Base-by-base conservation (phyloP, 257 asterid genomes). In the Knoxia roxburghii region DNA sequence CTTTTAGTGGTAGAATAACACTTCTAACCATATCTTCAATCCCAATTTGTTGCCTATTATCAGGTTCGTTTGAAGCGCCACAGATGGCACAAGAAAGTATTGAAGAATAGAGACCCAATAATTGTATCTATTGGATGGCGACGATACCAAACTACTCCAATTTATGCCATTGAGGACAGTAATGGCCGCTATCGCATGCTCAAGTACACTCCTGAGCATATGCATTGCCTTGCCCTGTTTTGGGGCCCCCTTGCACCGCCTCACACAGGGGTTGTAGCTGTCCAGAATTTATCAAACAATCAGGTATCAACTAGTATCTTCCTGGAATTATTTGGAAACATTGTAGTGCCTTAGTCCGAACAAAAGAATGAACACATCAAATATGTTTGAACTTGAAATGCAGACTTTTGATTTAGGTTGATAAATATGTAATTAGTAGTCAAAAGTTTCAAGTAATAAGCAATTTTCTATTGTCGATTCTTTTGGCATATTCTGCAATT, bases 171-270 rank as follows among this genome's bases (percentile, higher is more conserved):
- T 72, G 99, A 93, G 86, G 99, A 93, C 71, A 83, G 59, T 20
- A 93, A 93, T 79, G 95, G 96, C 56, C 96, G 97, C 43, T 86
- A 81, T 73, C 95, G 99, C 59, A 94, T 94, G 99, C 95, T 90
- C 58, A 94, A 94, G 77, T 88, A 94, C 86, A 93, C 99, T 32
- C 97, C 99, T 49, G 99, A 93, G 71, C 99, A 93, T 74, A 93
- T 93, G 99, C 99, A 93, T 77, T 93, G 99, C 77, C 83, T 93
- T 82, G 99, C 99, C 73, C 84, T 88, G 96, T 88, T 93, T 77
- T 93, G 97, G 96, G 99, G 99, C 39, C 96, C 97, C 70, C 97
- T 93, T 68, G 99, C 97, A 59, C 97, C 99, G 50, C 96, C 97
- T 51, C 87, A 81, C 64, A 81, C 99, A 43, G 97, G 99, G 33